A percentile compares a stretch with the other conserved stretches of the same genome.
Evolutionary conservation across 176 grass and related monocot genomes (phyloP).

Genomic region (Ananas comosus): DNA sequence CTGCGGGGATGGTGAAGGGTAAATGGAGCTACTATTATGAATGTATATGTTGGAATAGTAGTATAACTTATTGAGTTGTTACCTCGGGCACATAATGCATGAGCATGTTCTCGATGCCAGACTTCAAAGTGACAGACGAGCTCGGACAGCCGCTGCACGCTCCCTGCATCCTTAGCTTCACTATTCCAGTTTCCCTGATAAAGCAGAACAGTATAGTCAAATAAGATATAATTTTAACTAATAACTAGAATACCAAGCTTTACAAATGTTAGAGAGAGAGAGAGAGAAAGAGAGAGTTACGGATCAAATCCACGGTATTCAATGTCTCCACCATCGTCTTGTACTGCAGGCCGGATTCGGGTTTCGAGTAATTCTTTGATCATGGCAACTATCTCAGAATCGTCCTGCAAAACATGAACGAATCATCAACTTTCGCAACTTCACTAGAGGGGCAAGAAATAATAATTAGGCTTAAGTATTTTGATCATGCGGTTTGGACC

Average conservation of each 20-base stretch:
- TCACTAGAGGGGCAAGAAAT: background rate
- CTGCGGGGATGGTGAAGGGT: background rate
- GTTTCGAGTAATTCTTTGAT: slow-evolving; percentile 97
- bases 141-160: slow-evolving; percentile 96
- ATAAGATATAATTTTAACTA: background rate
- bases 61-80: slow-evolving; percentile 6
- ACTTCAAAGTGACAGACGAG: slow-evolving; percentile 92
- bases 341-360: slow-evolving; percentile 87
- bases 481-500: background rate
- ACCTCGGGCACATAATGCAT: slow-evolving; percentile 99
- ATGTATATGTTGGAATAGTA: background rate
- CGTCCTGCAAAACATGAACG: slow-evolving; percentile 41
- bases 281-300: slow-evolving; percentile 26
- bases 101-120: slow-evolving; percentile 99
- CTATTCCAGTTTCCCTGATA: slow-evolving; percentile 68
- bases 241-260: background rate
- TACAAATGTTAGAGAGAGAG: slow-evolving; percentile 17
- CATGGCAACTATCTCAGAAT: slow-evolving; percentile 99
- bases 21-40: too few species aligned
- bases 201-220: background rate
- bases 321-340: slow-evolving; percentile 98
- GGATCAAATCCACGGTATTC: slow-evolving; percentile 86
- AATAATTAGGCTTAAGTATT: slow-evolving; percentile 9
- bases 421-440: background rate
- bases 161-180: slow-evolving; percentile 97